Conservation (phyloP, 192 early-diverging fungal genomes). For the Lobosporangium transversale region DNA sequence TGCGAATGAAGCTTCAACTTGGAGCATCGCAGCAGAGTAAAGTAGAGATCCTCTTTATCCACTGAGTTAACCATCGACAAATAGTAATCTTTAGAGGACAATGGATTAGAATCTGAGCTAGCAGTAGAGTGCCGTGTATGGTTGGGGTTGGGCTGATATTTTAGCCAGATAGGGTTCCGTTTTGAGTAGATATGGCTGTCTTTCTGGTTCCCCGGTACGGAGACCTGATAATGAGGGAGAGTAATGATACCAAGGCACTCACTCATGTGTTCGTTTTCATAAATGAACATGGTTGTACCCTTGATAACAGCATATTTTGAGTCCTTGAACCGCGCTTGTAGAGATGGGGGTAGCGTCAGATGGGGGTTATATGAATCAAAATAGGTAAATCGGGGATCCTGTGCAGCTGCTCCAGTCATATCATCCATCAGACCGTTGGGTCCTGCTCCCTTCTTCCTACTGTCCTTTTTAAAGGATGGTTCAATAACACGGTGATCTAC, state of each 20-base stretch:
- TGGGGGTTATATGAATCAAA: slow-evolving; percentile 45
- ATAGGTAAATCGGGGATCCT: slow-evolving; percentile 43
- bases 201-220: slow-evolving; percentile 60
- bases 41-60: slow-evolving; percentile 93
- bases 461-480: slow-evolving; percentile 37
- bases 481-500: slow-evolving; percentile 51
- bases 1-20: slow-evolving; percentile 50
- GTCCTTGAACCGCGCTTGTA: slow-evolving; percentile 56
- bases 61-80: slow-evolving; percentile 65
- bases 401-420: slow-evolving; percentile 2
- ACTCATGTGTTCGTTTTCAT: slow-evolving; percentile 77
- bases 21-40: slow-evolving; percentile 80
- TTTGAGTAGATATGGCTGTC: slow-evolving; percentile 75
- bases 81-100: slow-evolving; percentile 52
- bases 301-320: slow-evolving; percentile 80
- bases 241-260: slow-evolving; percentile 86
- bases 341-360: slow-evolving; percentile 25
- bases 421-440: slow-evolving; percentile 23
- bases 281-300: slow-evolving; percentile 84
- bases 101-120: slow-evolving; percentile 9
- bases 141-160: slow-evolving; percentile 28
- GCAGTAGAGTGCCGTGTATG: slow-evolving; percentile 26
- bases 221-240: slow-evolving; percentile 72
- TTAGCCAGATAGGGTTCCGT: slow-evolving; percentile 62
- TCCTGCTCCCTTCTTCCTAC: slow-evolving; percentile 9